Evolutionary conservation across 371 early-diverging fungal genomes (phyloP), one percentile per base, ranked within the genome.

Genomic region (Syncephalastrum contaminatum): DNA sequence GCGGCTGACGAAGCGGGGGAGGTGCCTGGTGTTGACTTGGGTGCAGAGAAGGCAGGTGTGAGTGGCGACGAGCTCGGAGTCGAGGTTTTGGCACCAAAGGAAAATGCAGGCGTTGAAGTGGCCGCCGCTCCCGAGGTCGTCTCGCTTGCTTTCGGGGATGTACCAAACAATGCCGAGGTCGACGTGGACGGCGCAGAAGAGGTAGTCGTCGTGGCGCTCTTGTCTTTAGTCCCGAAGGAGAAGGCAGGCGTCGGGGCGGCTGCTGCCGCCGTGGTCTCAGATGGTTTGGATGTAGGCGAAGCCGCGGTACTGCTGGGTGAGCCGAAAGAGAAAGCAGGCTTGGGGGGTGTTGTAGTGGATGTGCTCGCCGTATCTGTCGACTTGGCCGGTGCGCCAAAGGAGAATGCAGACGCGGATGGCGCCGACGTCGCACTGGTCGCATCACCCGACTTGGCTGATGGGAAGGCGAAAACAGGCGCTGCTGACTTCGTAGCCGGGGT

Each of bases 301-400:
- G 36, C 12, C 10, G 36, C 12, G 10, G 36, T 30, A 1, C 5
- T 30, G 8, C 30, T 36, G 16, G 55, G 47, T 18, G 55, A 25
- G 18, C 46, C 55, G 48, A 55, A 55, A 4, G 41, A 21, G 6
- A 47, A 27, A 15, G 48, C 36, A 15, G 48, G 47, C 27, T 45
- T 55, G 10, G 36, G 36, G 2, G 36, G 5, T 30, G 36, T 30
- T 2, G 12, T 30, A 10, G 8, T 12, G 10, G 36, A 8, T 14
- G 53, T 19, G 21, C 14, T n/a, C 6, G 40, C 14, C 19, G 24
- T 22, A 3, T 39, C 43, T 12, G 22, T 21, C 10, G 53, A 8
- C 22, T 39, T 52, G 18, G 24, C 20, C 19, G 39, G 53, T 8
- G 53, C 22, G 4, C 53, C 53, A 52, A 52, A 52, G 40, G 53